These are phyloP conservation scores for Calamus simplicifolius DNA, from an alignment of 176 grass and related monocot genomes.

Conservation along the genomic window DNA sequence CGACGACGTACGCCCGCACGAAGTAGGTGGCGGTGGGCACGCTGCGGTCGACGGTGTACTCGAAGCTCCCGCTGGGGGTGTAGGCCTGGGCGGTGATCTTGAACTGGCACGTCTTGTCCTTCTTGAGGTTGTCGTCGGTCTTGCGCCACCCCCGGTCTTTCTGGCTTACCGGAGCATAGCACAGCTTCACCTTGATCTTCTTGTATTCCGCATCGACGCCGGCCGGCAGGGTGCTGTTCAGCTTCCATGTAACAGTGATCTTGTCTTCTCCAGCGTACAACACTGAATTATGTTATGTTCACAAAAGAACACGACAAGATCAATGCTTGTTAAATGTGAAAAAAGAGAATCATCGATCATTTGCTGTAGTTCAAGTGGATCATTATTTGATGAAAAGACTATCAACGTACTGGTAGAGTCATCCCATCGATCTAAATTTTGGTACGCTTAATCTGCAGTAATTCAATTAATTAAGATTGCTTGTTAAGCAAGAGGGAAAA, in stretches of 20 bases:
- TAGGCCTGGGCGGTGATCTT: conserved; percentile 30
- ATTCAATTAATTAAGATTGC: no score
- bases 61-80: neutral
- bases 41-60: conserved; percentile 32
- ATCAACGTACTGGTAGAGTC: no score
- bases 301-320: neutral
- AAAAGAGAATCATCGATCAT: neutral
- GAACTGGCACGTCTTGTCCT: conserved; percentile 81
- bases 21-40: conserved; percentile 60
- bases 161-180: conserved; percentile 75
- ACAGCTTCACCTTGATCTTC: conserved; percentile 50
- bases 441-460: no score
- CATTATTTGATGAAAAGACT: no score
- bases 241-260: conserved; percentile 50
- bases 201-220: conserved; percentile 19
- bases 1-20: conserved; percentile 54
- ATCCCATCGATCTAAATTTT: no score
- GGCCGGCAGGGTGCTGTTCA: conserved; percentile 21
- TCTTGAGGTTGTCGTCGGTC: conserved; percentile 42
- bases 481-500: no score
- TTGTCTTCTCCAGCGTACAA: conserved; percentile 46
- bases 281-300: conserved; percentile 17
- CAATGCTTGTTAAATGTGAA: neutral
- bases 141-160: conserved; percentile 50
- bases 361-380: neutral